Percentiles rank a stretch among this genome's conserved stretches.
phyloP scores from a whole-genome alignment of 768 basidiomycete species.

The Leccinum longicurvipes region DNA sequence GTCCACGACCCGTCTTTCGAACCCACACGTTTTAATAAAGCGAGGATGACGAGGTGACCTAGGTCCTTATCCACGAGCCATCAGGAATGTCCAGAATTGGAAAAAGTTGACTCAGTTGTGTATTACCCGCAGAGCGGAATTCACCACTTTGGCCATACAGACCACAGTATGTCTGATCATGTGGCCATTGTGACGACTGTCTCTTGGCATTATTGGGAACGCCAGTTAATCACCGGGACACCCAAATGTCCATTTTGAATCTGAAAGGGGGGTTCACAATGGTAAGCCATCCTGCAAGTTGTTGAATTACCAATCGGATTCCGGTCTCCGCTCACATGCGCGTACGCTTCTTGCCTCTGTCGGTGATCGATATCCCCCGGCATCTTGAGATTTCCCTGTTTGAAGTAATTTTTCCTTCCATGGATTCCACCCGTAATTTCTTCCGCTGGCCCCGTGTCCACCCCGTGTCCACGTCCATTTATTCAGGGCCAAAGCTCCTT shows the following conservation, averaged over 20 bases:
- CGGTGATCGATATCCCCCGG: background rate
- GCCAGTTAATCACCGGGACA: background rate
- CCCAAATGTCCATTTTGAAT: background rate
- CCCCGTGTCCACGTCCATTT: background rate
- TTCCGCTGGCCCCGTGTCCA: background rate
- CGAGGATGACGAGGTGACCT: constrained; percentile 21
- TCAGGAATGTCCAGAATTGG: background rate
- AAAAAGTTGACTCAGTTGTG: background rate
- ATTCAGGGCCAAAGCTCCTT: background rate
- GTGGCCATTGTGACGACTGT: background rate
- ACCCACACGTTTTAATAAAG: constrained; percentile 4
- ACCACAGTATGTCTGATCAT: constrained; percentile 8
- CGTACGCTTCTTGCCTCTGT: background rate
- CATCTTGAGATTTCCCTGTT: background rate
- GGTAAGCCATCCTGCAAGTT: background rate
- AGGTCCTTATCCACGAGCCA: constrained; percentile 19
- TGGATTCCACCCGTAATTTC: background rate
- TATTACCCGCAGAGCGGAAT: background rate
- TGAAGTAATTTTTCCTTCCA: background rate
- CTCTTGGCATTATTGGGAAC: constrained; percentile 5
- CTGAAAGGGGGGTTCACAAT: background rate
- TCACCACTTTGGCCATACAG: background rate
- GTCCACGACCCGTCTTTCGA: background rate
- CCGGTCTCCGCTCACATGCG: background rate
- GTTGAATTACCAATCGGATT: too few species aligned